phyloP scores from a whole-genome alignment of 805 yeast genomes.

The Wickerhamiella allomyrinae region DNA sequence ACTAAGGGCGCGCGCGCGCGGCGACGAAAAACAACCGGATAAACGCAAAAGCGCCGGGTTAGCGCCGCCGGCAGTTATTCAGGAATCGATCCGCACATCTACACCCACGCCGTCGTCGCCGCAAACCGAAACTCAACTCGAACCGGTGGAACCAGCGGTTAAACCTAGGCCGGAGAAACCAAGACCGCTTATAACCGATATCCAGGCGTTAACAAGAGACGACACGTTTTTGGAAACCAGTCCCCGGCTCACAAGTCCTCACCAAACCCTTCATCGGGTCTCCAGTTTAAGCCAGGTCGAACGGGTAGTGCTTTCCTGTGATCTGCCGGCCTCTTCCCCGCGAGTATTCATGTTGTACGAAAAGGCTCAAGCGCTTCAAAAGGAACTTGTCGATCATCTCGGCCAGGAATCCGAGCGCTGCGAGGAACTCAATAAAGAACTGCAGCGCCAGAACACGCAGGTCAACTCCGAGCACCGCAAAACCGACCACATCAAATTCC shows the following conservation, averaged over 20 bases:
- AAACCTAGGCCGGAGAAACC: background rate
- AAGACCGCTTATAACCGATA: background rate
- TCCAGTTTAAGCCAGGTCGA: conserved; percentile 13
- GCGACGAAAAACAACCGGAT: background rate
- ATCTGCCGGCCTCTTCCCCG: conserved; percentile 13
- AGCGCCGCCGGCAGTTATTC: background rate
- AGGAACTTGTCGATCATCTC: conserved; percentile 9
- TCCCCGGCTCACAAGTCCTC: background rate
- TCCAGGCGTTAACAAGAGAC: background rate
- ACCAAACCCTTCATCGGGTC: conserved; percentile 7
- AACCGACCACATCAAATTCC: conserved; percentile 17
- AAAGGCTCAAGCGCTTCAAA: conserved; percentile 11
- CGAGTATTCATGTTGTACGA: conserved; percentile 9
- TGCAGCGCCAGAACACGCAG: conserved; percentile 11
- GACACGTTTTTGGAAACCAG: background rate
- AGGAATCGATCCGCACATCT: background rate
- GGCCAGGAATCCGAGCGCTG: conserved; percentile 4
- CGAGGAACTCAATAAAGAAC: conserved; percentile 7
- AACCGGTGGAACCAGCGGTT: background rate
- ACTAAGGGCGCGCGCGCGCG: background rate
- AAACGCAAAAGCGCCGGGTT: background rate
- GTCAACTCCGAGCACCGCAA: conserved; percentile 15
- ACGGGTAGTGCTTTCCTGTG: conserved; percentile 11
- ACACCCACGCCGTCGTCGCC: too few species aligned
- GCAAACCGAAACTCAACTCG: background rate